A percentile compares a stretch with the other conserved stretches of the same genome.
These are phyloP conservation scores for Calonectria hawksworthii DNA, from an alignment of 2,329 filamentous ascomycete species.

Conservation along the genomic window DNA sequence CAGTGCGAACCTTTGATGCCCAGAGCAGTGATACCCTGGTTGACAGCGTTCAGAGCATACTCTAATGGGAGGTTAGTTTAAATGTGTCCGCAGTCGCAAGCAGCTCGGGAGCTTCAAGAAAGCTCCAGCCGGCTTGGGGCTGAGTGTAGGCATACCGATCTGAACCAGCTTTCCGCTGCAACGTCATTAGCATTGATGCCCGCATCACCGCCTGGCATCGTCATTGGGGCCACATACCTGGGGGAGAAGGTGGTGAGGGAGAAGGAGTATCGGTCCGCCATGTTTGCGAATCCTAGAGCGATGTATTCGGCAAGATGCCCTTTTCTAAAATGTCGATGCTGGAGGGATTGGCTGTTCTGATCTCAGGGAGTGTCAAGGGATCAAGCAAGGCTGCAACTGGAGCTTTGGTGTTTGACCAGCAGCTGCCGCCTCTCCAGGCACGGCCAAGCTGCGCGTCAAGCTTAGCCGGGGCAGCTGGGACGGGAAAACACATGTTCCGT, in stretches of 20 bases:
- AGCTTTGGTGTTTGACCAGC: slow-evolving; percentile 52
- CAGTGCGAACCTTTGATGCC: slow-evolving; percentile 91
- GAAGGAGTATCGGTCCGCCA: slow-evolving; percentile 99
- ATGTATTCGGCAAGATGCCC: slow-evolving; percentile 24
- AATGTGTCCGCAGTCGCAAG: neutral
- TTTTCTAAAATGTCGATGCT: slow-evolving; percentile 28
- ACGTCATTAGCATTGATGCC: slow-evolving; percentile 59
- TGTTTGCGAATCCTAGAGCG: slow-evolving; percentile 58
- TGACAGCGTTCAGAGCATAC: slow-evolving; percentile 99
- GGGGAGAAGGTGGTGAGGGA: slow-evolving; percentile 99
- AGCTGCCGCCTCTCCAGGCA: slow-evolving; percentile 52
- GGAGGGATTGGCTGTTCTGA: slow-evolving; percentile 40
- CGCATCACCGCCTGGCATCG: slow-evolving; percentile 38
- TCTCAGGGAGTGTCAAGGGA: slow-evolving; percentile 35
- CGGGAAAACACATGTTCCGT: slow-evolving; percentile 49
- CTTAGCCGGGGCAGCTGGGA: slow-evolving; percentile 43
- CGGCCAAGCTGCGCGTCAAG: slow-evolving; percentile 56
- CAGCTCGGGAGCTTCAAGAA: neutral
- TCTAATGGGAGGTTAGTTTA: slow-evolving; percentile 68
- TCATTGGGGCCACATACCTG: slow-evolving; percentile 75
- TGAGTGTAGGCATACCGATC: slow-evolving; percentile 73
- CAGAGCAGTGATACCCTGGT: slow-evolving; percentile 97
- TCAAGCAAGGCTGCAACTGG: slow-evolving; percentile 47
- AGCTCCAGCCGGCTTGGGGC: neutral
- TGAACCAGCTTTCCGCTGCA: slow-evolving; percentile 97